Percentiles rank a stretch among this genome's conserved stretches.
Conservation (phyloP, 202 grass and related monocot genomes). For the Schoenoplectus triqueter region DNA sequence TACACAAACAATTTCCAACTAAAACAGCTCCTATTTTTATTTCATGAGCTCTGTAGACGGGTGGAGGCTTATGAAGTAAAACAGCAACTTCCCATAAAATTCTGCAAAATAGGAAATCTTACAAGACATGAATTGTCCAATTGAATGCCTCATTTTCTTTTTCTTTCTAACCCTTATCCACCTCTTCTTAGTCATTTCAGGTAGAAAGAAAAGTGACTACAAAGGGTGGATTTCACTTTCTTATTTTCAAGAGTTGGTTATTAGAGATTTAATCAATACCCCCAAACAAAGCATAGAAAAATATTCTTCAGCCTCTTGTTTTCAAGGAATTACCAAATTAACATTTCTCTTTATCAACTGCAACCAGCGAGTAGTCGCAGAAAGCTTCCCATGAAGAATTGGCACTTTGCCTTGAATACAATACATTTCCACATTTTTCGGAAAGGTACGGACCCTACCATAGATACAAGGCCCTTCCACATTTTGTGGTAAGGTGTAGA, state of each 20-base stretch:
- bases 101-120: slow-evolving; percentile 13
- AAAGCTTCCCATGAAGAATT: not conserved
- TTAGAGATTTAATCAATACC: not conserved
- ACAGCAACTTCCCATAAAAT: not conserved
- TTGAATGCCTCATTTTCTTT: not conserved
- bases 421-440: not conserved
- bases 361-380: not conserved
- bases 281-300: slow-evolving; percentile 3
- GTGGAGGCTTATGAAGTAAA: slow-evolving; percentile 15
- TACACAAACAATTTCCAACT: slow-evolving; percentile 9
- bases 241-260: not conserved
- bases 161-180: not conserved
- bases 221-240: no score
- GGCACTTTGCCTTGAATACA: not conserved
- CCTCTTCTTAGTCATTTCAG: not conserved
- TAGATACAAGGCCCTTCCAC: not conserved
- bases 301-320: not conserved
- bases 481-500: not conserved
- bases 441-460: not conserved
- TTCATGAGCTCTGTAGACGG: not conserved
- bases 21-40: not conserved
- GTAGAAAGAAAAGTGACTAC: no score
- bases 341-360: not conserved
- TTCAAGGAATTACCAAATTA: not conserved
- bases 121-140: not conserved